Base-by-base conservation (phyloP, 78 protist species). In the Cavenderia fasciculata region DNA sequence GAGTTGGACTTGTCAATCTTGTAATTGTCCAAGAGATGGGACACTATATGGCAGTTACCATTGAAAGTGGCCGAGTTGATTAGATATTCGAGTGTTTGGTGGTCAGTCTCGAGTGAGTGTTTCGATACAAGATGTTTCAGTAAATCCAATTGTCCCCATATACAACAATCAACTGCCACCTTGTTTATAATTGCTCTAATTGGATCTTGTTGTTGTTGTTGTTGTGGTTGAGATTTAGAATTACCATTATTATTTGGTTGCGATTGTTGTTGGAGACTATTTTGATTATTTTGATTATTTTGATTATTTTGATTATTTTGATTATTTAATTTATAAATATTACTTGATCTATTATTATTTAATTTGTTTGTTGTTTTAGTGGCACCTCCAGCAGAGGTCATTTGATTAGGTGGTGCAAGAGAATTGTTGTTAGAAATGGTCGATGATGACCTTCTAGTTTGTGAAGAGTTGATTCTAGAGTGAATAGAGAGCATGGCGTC, bases 41-140 rank as follows among this genome's bases (percentile, higher is more conserved):
- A 4, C 2, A 63, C n/a, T 8, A 63, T 63, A 18, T 63, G 18
- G 47, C 38, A n/a, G 8, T 63, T 63, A 2, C 72, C 72, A 21
- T 63, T 63, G 72, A 63, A 63, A 38, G 72, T 63, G 7, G 72
- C 72, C 2, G 72, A 63, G 25, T 43, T 40, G 25, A 63, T 40
- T 29, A 63, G 21, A 40, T 63, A 63, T 21, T 63, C 72, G 8
- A 63, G 51, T 40, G 33, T 43, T 38, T 63, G 72, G 5, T 16
- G 51, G 38, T 63, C 72, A 43, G 38, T 63, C 7, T 63, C 72
- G 31, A 63, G 18, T 47, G 33, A 8, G 72, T 63, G 72, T 40
- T 33, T 19, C n/a, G 5, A 47, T 5, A 63, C 38, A 4, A 63
- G 11, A 40, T 63, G 21, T 25, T 40, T n/a, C 47, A 63, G 38